phyloP scores from a whole-genome alignment of 2,329 filamentous ascomycete genomes.

The Colletotrichum viniferum region DNA sequence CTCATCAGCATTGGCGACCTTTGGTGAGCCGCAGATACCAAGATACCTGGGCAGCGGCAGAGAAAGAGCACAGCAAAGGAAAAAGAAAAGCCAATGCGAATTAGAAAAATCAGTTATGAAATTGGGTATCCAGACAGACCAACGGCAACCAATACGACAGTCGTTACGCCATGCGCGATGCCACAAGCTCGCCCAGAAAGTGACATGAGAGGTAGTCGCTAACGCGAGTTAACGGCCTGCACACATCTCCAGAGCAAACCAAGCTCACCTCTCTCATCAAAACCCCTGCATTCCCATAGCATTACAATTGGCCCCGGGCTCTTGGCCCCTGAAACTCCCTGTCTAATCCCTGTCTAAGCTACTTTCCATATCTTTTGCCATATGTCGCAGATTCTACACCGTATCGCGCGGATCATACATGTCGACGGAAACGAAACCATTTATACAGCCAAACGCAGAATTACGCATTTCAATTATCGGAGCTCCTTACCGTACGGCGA shows the following conservation, averaged over 20 bases:
- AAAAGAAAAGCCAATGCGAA: background rate
- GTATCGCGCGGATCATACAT: background rate
- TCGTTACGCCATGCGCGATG: background rate
- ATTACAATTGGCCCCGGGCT: slow-evolving; percentile 11
- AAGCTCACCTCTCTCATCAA: slow-evolving; percentile 9
- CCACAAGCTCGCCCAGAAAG: background rate
- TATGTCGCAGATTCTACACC: background rate
- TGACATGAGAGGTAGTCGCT: slow-evolving; percentile 18
- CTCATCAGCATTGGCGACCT: slow-evolving; percentile 14
- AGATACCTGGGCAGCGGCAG: slow-evolving; percentile 6
- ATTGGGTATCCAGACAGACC: slow-evolving; percentile 9
- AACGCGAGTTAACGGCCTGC: slow-evolving; percentile 28
- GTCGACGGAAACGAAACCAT: background rate
- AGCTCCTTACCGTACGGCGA: slow-evolving; percentile 28
- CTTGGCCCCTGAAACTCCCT: slow-evolving; percentile 16
- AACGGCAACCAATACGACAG: background rate
- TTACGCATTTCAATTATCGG: background rate
- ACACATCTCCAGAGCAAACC: slow-evolving; percentile 17
- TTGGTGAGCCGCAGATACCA: slow-evolving; percentile 24
- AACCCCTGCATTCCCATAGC: slow-evolving; percentile 18
- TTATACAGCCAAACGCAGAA: background rate
- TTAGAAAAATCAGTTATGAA: background rate
- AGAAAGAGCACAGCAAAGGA: background rate
- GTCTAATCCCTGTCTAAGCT: slow-evolving; percentile 20
- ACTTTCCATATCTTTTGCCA: background rate